Base-by-base conservation (phyloP, 352 stramenopile species). In the Pythium chondricola region DNA sequence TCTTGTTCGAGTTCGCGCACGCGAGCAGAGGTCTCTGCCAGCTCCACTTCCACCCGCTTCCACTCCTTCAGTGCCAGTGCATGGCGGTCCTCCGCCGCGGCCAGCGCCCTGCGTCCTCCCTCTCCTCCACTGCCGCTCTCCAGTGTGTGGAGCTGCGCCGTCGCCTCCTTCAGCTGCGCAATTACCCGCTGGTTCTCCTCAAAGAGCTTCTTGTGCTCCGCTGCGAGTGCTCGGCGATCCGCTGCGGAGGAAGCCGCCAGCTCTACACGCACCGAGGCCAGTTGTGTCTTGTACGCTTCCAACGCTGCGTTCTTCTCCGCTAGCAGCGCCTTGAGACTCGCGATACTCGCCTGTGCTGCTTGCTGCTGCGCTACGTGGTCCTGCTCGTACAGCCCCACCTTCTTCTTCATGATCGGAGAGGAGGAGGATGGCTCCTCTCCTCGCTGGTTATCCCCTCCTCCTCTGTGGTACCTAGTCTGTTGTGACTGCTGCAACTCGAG, bases 121-220 rank as follows among this genome's bases (percentile, higher is more conserved):
- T n/a, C n/a, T n/a, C n/a, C n/a, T 48, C 68, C 67, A 26, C 70
- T 77, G 1, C 77, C 75, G 0, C 67, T 73, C 49, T 93, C 78
- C 22, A 90, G 59, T 17, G 67, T 65, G 11, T 64, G 67, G 16
- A 93, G 85, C 29, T 77, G 88, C 14, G 63, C 74, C 40, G 76
- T 78, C 4, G 79, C 76, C 22, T 89, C 74, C 33, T 88, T 75
- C 0, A 93, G 58, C 41, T 89, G 67, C 8, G 48, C 52, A 45
- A 93, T 89, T 63, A 84, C 79, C 25, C 61, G 57, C 48, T 90
- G 76, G 44, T 93, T 90, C 4, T 93, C 82, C 36, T 88, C 74
- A 35, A 77, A 87, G 1, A 93, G 59, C 45, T 83, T 75, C 51
- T 77, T 75, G 49, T 88, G 83, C 2, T 82, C 52, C 11, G 71